Evolutionary conservation across 306 rosid genomes (phyloP), one percentile per base, ranked within the genome.

Genomic region (Leucaena leucocephala): DNA sequence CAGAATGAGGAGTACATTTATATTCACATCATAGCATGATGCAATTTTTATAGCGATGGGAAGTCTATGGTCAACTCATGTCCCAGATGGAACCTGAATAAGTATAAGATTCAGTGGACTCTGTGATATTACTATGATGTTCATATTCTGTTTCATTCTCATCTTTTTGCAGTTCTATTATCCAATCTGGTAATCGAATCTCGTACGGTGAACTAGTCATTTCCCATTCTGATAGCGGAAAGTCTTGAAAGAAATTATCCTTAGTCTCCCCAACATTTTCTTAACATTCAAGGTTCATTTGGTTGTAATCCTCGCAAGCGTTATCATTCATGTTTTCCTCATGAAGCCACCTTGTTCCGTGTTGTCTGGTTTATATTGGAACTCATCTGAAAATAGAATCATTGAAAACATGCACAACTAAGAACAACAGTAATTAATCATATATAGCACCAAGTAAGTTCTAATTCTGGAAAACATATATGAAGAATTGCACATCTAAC

Each of bases 51-150:
- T 8, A 27, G 40, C 67, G 13, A 34, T 50, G 13, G 38, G 8
- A 70, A 73, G 15, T 50, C 1, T 68, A 9, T 14, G 35, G 38
- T 78, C 61, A 87, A 70, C 78, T 85, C 86, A 89, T 80, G 70
- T 87, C 84, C 97, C 98, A 89, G 4, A 91, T 79, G 65, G 67
- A 88, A 79, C 77, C 82, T 35, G 89, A 74, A 72, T 68, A 85
- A 68, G 81, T 82, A 93, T 21, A 63, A 64, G 76, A 71, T 7
- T 77, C 78, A 55, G 61, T 44, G 0, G 81, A 87, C 42, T 68
- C 85, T 6, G 33, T 59, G 55, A 74, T 86, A 22, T 74, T 43
- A 72, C 80, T 76, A 19, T 87, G 85, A 27, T 72, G 84, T 13
- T 79, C 81, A 72, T 45, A 57, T 70, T 79, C 85, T 55, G 49